Conservation (phyloP, 2,329 filamentous ascomycete species). For the Neonectria hederae region DNA sequence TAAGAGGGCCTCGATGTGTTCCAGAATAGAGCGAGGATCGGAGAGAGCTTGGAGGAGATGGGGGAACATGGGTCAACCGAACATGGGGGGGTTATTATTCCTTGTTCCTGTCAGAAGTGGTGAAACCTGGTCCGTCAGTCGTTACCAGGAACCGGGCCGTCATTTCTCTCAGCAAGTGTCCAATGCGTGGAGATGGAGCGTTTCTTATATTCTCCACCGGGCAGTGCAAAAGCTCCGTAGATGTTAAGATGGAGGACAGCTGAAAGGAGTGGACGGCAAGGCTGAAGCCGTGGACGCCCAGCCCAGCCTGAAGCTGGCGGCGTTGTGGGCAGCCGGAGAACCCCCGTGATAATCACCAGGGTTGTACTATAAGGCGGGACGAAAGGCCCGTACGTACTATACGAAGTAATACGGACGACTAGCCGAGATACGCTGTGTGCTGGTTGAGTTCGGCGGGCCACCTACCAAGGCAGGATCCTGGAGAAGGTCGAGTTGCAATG, state of each 20-base stretch:
- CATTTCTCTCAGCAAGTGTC: background rate
- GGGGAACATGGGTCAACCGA: background rate
- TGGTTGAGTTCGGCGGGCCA: background rate
- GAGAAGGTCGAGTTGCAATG: background rate
- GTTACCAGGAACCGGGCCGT: background rate
- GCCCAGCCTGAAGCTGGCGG: background rate
- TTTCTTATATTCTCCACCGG: background rate
- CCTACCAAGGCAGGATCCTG: background rate
- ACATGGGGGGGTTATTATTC: background rate
- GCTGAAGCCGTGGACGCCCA: too few relatives aligned
- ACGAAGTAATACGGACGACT: background rate
- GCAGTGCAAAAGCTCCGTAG: background rate
- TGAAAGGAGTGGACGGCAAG: background rate
- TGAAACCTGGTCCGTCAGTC: conserved; percentile 12
- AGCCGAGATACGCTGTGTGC: background rate
- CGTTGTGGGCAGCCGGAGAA: background rate
- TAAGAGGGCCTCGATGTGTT: conserved; percentile 1
- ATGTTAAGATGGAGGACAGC: background rate
- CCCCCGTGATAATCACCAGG: background rate
- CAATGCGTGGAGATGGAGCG: background rate
- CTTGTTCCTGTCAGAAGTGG: conserved; percentile 20
- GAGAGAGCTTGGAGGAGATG: background rate
- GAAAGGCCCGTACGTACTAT: background rate
- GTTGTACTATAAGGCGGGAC: background rate
- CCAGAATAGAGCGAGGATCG: background rate